Evolutionary conservation across 2,329 filamentous ascomycete species (phyloP).

Genomic region (Hypoxylon sp.): DNA sequence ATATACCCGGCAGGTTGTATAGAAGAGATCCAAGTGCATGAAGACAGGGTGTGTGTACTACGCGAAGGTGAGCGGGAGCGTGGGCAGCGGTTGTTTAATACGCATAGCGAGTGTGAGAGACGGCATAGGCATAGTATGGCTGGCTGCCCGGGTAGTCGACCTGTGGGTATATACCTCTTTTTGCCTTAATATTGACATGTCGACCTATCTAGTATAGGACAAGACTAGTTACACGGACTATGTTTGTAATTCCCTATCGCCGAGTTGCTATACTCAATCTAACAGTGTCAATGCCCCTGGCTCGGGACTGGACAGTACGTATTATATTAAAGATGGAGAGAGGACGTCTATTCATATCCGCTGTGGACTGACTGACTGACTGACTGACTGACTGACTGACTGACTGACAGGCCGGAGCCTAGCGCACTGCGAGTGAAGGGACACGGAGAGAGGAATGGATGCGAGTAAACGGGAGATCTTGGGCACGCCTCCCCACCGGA

Average conservation of each 20-base stretch:
- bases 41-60: not conserved
- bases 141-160: conserved; percentile 14
- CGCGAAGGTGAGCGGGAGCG: conserved; percentile 5
- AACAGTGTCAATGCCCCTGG: conserved; percentile 15
- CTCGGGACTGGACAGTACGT: not conserved
- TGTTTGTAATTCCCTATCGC: conserved; percentile 17
- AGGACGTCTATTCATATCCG: no score
- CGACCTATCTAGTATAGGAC: conserved; percentile 26
- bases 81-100: conserved; percentile 28
- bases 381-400: no score
- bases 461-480: conserved; percentile 1
- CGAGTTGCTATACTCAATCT: conserved; percentile 19
- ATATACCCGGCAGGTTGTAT: no score
- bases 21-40: conserved; percentile 4
- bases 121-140: not conserved
- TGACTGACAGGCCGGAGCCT: not conserved
- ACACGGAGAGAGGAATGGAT: not conserved
- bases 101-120: no score
- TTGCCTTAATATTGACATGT: conserved; percentile 23
- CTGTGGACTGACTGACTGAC: no score
- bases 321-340: not conserved
- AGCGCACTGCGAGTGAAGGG: not conserved
- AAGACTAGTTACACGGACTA: conserved; percentile 20
- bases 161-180: conserved; percentile 21
- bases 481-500: conserved; percentile 7